phyloP scores from a whole-genome alignment of 257 asterid species.

The Parsonsia alboflavescens region DNA sequence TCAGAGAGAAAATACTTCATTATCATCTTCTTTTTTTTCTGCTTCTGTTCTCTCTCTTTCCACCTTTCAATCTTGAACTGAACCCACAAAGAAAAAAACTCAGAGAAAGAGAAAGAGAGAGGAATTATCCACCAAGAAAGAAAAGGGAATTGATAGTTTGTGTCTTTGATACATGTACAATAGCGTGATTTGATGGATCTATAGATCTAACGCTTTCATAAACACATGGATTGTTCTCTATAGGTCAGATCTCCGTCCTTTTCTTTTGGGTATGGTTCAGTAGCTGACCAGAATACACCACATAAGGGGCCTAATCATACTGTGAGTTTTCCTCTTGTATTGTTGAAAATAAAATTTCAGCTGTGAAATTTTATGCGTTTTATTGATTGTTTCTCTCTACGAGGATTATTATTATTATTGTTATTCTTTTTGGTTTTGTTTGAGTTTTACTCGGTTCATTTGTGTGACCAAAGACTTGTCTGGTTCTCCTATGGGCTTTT shows the following conservation, averaged over 20 bases:
- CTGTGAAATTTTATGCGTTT: slow-evolving; percentile 14
- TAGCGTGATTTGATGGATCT: slow-evolving; percentile 36
- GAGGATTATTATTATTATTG: not conserved
- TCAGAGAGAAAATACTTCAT: slow-evolving; percentile 12
- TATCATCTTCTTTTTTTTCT: slow-evolving; percentile 10
- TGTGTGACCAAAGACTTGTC: slow-evolving; percentile 17
- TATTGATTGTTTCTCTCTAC: not conserved
- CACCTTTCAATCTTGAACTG: slow-evolving; percentile 14
- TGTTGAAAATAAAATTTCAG: slow-evolving; percentile 4
- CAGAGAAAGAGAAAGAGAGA: slow-evolving; percentile 7
- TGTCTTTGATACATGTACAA: slow-evolving; percentile 11
- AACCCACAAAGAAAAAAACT: slow-evolving; percentile 7
- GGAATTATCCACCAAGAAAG: slow-evolving; percentile 1
- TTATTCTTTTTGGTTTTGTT: slow-evolving; percentile 11
- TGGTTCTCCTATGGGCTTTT: slow-evolving; percentile 9
- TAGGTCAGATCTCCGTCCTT: slow-evolving; percentile 35
- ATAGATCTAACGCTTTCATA: slow-evolving; percentile 37
- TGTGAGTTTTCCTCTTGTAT: slow-evolving; percentile 26
- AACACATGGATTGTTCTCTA: slow-evolving; percentile 27
- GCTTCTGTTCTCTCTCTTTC: slow-evolving; percentile 6
- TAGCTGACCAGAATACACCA: slow-evolving; percentile 23
- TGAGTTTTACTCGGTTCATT: slow-evolving; percentile 9
- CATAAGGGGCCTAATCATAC: slow-evolving; percentile 25
- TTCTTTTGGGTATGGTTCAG: slow-evolving; percentile 21
- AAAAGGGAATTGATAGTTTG: slow-evolving; percentile 10